Conservation (phyloP, 495 filamentous ascomycete genomes). For the Penicillium manginii region DNA sequence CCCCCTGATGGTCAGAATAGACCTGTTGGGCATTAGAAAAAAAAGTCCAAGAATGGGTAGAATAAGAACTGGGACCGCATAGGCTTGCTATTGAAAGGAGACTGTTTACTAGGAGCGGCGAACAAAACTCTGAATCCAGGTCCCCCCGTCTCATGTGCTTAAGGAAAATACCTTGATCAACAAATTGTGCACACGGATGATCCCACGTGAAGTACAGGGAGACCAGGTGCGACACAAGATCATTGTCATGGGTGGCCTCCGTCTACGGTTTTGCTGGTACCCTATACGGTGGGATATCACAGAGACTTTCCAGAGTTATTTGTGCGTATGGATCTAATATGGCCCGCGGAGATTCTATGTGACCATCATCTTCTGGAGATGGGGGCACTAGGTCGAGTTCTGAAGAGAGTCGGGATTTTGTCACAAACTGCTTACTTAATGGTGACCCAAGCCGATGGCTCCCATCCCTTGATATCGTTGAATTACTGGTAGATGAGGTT, state of each 20-base stretch:
- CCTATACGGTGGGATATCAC: constrained; percentile 39
- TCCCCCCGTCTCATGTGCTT: constrained; percentile 32
- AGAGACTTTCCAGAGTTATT: constrained; percentile 41
- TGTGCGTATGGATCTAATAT: constrained; percentile 28
- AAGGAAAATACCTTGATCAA: constrained; percentile 41
- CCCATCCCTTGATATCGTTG: constrained; percentile 12
- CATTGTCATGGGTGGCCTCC: constrained; percentile 45
- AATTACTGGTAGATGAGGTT: constrained; percentile 10
- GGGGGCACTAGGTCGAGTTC: constrained; percentile 15
- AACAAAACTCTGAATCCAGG: constrained; percentile 36
- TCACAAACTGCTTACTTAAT: neutral
- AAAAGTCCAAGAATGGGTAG: too few relatives aligned
- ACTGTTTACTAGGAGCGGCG: constrained; percentile 43
- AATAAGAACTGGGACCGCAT: too few relatives aligned
- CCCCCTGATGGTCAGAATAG: too few relatives aligned
- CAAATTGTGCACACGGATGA: constrained; percentile 39
- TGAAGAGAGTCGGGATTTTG: constrained; percentile 1
- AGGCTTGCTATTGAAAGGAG: constrained; percentile 37
- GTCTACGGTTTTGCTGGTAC: constrained; percentile 51
- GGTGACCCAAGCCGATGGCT: constrained; percentile 4
- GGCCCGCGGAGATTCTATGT: constrained; percentile 5
- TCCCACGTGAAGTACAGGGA: constrained; percentile 53
- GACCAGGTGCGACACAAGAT: constrained; percentile 51
- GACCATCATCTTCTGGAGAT: constrained; percentile 16
- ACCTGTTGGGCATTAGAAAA: too few relatives aligned